Base-by-base conservation (phyloP, 1,139 yeast genomes). In the Debaryomyces psychrophilus region DNA sequence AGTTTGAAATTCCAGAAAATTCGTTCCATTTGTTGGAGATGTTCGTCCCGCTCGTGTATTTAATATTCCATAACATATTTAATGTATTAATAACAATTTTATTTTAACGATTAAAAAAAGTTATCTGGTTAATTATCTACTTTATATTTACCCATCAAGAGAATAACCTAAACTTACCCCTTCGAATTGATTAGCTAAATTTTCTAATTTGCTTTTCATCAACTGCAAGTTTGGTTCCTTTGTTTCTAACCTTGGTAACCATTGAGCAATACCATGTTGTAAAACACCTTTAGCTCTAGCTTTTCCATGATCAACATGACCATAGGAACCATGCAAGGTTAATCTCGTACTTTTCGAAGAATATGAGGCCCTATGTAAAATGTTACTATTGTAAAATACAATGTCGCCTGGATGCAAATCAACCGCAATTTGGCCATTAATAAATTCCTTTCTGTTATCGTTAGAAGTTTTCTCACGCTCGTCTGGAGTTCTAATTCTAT, bases 261-360 rank as follows among this genome's bases (percentile, higher is more conserved):
- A 79, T 31, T 69, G 68, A 6, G 72, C 77, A 6, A 78, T 82
- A 0, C 83, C 84, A 53, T 78, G 82, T 57, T 79, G 84, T 45
- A 79, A 70, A 14, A 79, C 73, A 4, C 82, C 81, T 52, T 69
- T 70, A 3, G 83, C 82, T 49, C 83, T 65, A 22, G 68, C 58
- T 47, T 66, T 64, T 4, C 82, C 82, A 46, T 65, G 66, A 27
- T 66, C 64, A 28, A 59, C 69, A 55, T 76, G 79, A 3, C 84
- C 84, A 52, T 78, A 78, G 2, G 81, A 74, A 0, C 83, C 83
- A 55, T 79, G 84, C 29, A 79, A 60, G 1, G 83, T 79, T 45
- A 78, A 64, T 47, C 84, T 63, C 48, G 67, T 69, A 33, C 64
- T 60, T 34, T 64, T 61, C 25, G 80, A 64, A 25, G 65, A 64